Conservation (phyloP, 768 basidiomycete species). For the Russula olivacea region DNA sequence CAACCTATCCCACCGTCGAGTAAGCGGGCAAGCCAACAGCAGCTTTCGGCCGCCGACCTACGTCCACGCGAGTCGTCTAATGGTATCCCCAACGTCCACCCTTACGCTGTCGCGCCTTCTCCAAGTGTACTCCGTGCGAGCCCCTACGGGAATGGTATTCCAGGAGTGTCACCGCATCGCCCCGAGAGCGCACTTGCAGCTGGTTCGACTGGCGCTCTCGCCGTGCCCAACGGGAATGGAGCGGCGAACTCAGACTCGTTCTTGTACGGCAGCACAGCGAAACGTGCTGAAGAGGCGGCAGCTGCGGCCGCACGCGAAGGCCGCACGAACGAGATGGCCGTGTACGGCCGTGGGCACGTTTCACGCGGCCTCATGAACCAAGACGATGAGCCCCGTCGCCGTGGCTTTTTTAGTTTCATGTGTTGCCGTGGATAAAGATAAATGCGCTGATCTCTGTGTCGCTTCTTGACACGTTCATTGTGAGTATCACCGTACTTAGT, state of each 20-base stretch:
- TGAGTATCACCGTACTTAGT: not conserved
- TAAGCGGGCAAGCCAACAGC: constrained; percentile 63
- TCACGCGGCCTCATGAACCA: constrained; percentile 52
- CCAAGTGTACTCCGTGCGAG: constrained; percentile 49
- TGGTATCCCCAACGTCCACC: constrained; percentile 39
- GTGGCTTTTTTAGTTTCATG: constrained; percentile 57
- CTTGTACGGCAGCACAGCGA: constrained; percentile 54
- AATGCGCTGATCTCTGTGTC: not conserved
- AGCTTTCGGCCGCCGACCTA: constrained; percentile 28
- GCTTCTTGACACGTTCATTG: constrained; percentile 3
- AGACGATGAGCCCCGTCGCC: constrained; percentile 55
- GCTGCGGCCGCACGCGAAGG: constrained; percentile 35
- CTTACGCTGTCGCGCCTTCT: constrained; percentile 63
- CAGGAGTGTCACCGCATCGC: constrained; percentile 30
- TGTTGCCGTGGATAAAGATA: constrained; percentile 66
- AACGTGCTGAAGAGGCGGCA: constrained; percentile 44
- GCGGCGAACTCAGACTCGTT: constrained; percentile 51
- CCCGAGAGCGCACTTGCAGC: constrained; percentile 33
- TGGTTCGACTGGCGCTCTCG: constrained; percentile 31
- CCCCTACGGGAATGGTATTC: constrained; percentile 47
- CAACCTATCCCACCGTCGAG: constrained; percentile 63
- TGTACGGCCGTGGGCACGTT: constrained; percentile 65
- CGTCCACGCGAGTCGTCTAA: constrained; percentile 43
- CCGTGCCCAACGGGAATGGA: constrained; percentile 32
- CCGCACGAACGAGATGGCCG: constrained; percentile 47